phyloP scores from a whole-genome alignment of 176 grass and related monocot species.

The Juncus inflexus region DNA sequence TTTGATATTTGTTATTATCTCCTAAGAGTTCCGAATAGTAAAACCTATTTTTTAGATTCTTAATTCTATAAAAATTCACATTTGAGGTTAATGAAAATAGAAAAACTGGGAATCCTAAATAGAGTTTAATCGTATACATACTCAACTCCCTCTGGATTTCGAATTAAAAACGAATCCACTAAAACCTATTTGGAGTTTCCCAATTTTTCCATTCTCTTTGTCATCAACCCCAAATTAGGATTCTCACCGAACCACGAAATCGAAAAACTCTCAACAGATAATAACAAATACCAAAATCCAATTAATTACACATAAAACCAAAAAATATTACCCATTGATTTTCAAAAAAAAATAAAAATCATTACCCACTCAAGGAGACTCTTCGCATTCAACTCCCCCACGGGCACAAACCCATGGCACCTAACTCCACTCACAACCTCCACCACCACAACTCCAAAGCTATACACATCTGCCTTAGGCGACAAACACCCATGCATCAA shows the following conservation, averaged over 20 bases:
- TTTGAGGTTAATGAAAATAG: no score
- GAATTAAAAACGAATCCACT: no score
- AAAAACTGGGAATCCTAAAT: no score
- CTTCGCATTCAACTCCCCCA: constrained; percentile 18
- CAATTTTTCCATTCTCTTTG: no score
- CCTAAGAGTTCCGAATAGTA: no score
- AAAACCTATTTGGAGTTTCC: no score
- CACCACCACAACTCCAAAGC: constrained; percentile 39
- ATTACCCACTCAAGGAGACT: constrained; percentile 47
- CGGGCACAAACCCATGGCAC: constrained; percentile 19
- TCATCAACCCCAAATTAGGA: no score
- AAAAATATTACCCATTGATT: background rate
- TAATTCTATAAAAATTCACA: no score
- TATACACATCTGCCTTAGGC: constrained; percentile 46
- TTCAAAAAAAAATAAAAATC: background rate
- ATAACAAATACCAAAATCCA: background rate
- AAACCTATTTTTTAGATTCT: no score
- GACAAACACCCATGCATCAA: constrained; percentile 41
- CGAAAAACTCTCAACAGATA: background rate
- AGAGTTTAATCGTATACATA: no score
- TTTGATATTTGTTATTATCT: background rate
- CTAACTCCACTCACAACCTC: constrained; percentile 29
- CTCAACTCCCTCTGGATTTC: no score
- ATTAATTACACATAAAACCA: background rate
- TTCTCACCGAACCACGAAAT: no score